Base-by-base conservation (phyloP, 2,329 filamentous ascomycete species). In the Fusarium duplospermum region DNA sequence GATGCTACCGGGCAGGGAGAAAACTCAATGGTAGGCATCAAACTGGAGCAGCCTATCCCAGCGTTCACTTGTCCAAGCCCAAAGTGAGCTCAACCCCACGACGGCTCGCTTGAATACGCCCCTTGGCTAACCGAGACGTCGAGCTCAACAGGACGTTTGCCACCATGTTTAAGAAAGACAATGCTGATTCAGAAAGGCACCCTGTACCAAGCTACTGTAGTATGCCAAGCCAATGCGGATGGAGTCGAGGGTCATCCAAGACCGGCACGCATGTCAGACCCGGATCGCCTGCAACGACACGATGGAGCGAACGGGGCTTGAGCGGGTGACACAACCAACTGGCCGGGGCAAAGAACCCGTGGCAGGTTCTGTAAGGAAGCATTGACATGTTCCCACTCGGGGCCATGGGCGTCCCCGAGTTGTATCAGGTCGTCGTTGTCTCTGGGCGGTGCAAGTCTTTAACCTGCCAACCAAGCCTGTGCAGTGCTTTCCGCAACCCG, bases 341-440 rank as follows among this genome's bases (percentile, higher is more conserved):
- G 22, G 36, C 40, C 35, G 52, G 45, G 58, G 56, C 33, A 54
- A 18, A 31, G 54, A 14, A 56, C 42, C 45, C 58, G 56, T 56
- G 58, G 52, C 67, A 50, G 62, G 65, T 14, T 31, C n/a, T 52
- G 24, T 13, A 31, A 9, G 35, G 33, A n/a, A 42, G 24, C 9
- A 22, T 36, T 36, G 33, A 10, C 20, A 42, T 74, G 67, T 72
- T 72, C 56, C 71, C 71, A 54, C 40, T 36, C 35, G 52, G 45
- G 24, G 29, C 11, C 71, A 40, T 57, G 67, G 38, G 27, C 8
- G 31, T 31, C n/a, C 45, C 50, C 54, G 35, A 42, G 57, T 66
- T 60, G 50, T 18, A 66, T 66, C 36, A 50, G 56, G 45, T 56
- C 64, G 64, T 45, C 18, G 58, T 50, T 68, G 22, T 61, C 20